Base-by-base conservation (phyloP, 139 green algal genomes). In the Raphidocelis subcapitata region DNA sequence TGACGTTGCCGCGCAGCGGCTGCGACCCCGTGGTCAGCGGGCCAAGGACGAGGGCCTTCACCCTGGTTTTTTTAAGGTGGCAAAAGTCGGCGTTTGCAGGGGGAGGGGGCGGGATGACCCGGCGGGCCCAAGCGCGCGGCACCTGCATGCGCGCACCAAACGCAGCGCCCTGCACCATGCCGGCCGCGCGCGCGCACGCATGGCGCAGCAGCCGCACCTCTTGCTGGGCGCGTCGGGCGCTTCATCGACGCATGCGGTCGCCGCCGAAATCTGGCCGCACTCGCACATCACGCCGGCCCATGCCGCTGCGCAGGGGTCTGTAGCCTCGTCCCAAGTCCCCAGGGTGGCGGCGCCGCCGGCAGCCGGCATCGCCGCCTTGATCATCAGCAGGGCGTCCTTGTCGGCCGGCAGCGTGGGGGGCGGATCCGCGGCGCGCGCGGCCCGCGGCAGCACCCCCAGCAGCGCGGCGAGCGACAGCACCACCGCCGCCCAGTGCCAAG, bases 211-310 rank as follows among this genome's bases (percentile, higher is more conserved):
- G 41, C 8, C 8, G 8, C 41, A 49, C 41, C 41, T 49, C 12
- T 8, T 49, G 41, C 12, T 20, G 8, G 41, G 41, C 41, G 41
- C 41, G 41, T 8, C 12, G 8, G 12, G 41, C 41, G 41, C 41
- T 8, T 49, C 41, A 12, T 49, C 41, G 12, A 49, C 12, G 41
- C 41, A 49, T 49, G 41, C 41, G 8, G 41, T 49, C 41, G 12
- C 41, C 41, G 41, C 8, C 12, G 8, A 20, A 12, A 77, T 32
- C 21, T 55, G 60, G 10, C 36, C 28, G 52, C 70, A 77, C 12
- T 31, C 44, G 52, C 70, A 77, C 4, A 77, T 69, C 23, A 77
- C 70, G 31, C 70, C 70, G 32, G 61, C 31, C 70, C 70, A 77
- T 3, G 59, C 70, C 33, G 32, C 61, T 28, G 18, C 4, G 47